Conservation (phyloP, 768 basidiomycete species). For the Tephrocybe rancida region DNA sequence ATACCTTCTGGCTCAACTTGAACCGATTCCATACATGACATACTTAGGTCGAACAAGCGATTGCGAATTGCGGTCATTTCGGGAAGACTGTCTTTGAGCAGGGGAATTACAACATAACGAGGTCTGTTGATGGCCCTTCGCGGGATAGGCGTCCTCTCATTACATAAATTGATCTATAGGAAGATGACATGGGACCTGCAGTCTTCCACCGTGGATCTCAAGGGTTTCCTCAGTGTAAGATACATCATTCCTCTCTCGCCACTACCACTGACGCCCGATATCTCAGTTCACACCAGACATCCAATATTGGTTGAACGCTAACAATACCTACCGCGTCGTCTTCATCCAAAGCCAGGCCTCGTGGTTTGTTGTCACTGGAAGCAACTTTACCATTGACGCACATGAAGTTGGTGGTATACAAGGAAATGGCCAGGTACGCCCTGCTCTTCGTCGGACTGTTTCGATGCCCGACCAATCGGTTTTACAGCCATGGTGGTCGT, state of each 20-base stretch:
- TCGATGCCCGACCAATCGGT: background rate
- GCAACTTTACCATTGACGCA: slow-evolving; percentile 56
- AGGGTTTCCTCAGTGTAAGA: slow-evolving; percentile 46
- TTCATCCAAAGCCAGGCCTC: slow-evolving; percentile 67
- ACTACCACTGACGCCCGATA: background rate
- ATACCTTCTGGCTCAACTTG: background rate
- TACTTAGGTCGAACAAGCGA: slow-evolving; percentile 48
- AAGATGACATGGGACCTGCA: slow-evolving; percentile 58
- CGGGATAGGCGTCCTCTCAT: background rate
- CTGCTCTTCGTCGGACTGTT: background rate
- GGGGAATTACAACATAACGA: slow-evolving; percentile 53
- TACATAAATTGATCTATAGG: slow-evolving; percentile 25
- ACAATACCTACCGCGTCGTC: slow-evolving; percentile 61
- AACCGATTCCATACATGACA: background rate
- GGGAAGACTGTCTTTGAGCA: slow-evolving; percentile 46
- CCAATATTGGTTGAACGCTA: slow-evolving; percentile 55
- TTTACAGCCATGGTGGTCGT: slow-evolving; percentile 55
- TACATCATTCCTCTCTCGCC: background rate
- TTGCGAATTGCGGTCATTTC: slow-evolving; percentile 47
- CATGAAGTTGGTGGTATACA: slow-evolving; percentile 58
- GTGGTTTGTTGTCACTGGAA: slow-evolving; percentile 63
- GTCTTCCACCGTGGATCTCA: slow-evolving; percentile 44
- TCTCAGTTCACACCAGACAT: slow-evolving; percentile 56
- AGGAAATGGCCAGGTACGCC: slow-evolving; percentile 56
- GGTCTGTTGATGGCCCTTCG: slow-evolving; percentile 26